phyloP scores from a whole-genome alignment of 2,329 filamentous ascomycete genomes.

The Monosporascus sp. region DNA sequence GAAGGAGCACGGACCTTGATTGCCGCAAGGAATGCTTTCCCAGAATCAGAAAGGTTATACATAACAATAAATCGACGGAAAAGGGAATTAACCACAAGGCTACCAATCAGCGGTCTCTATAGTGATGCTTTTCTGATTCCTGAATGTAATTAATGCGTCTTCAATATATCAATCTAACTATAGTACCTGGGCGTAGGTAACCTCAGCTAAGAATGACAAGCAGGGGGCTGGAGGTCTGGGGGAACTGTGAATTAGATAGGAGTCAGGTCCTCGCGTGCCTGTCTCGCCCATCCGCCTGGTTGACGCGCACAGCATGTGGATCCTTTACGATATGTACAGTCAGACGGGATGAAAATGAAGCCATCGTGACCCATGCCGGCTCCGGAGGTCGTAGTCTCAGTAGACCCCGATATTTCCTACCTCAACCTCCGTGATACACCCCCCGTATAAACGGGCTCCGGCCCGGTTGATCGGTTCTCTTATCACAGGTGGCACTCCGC shows the following conservation, averaged over 20 bases:
- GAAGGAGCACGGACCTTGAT: neutral
- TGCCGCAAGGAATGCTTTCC: neutral
- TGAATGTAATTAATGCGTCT: neutral
- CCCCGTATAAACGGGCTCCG: neutral
- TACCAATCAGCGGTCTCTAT: neutral
- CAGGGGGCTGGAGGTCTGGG: too few species aligned
- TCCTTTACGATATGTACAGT: neutral
- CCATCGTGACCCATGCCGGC: neutral
- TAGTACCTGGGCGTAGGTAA: neutral
- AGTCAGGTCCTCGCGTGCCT: neutral
- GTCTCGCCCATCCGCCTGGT: neutral
- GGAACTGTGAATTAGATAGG: too few species aligned
- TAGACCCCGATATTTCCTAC: neutral
- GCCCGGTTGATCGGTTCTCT: neutral
- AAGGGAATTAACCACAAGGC: neutral
- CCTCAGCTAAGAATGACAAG: too few species aligned
- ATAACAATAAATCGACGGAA: neutral
- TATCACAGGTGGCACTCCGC: neutral
- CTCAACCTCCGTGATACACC: neutral
- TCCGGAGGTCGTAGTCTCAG: neutral
- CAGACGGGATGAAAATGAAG: neutral
- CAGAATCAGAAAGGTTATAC: neutral
- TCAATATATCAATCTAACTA: neutral
- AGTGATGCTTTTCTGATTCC: neutral
- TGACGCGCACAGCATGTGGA: neutral